Percentiles rank a stretch among this genome's conserved stretches.
Evolutionary conservation across 2,329 filamentous ascomycete genomes (phyloP).

Genomic region (Diaporthe sp.): DNA sequence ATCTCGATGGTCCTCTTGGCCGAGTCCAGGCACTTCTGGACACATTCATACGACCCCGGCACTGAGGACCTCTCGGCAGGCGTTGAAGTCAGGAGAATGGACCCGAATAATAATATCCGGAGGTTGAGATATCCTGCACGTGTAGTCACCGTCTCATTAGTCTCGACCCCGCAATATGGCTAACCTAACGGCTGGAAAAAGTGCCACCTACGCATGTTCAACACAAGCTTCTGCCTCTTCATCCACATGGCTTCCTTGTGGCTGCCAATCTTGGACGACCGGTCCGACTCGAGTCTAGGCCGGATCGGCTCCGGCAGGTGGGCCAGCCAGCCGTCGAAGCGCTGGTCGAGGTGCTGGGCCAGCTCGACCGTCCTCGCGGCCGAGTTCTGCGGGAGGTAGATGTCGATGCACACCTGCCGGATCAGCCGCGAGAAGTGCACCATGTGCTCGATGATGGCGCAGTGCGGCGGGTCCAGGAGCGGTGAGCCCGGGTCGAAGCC

Average conservation of each 20-base stretch:
- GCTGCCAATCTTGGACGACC: constrained; percentile 40
- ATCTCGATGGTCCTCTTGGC: constrained; percentile 47
- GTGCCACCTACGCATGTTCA: constrained; percentile 43
- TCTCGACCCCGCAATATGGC: neutral
- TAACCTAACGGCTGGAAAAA: rapidly evolving
- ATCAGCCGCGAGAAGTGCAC: constrained; percentile 47
- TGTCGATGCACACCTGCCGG: constrained; percentile 43
- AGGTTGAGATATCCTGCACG: constrained; percentile 45
- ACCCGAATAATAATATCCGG: constrained; percentile 46
- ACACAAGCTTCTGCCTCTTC: constrained; percentile 45
- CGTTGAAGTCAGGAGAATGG: constrained; percentile 43
- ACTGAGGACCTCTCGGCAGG: constrained; percentile 41
- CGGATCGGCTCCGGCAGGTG: constrained; percentile 43
- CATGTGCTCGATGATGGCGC: constrained; percentile 46
- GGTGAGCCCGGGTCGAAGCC: neutral
- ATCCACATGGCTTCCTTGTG: constrained; percentile 45
- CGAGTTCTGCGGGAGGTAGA: constrained; percentile 43
- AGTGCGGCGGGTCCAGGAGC: constrained; percentile 44
- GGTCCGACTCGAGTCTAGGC: constrained; percentile 37
- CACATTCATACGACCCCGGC: constrained; percentile 40
- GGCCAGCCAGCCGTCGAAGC: constrained; percentile 43
- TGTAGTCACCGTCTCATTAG: neutral
- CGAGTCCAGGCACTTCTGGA: constrained; percentile 45
- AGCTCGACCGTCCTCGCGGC: constrained; percentile 41
- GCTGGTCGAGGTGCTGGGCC: constrained; percentile 43